These are phyloP conservation scores for Nicotiana rustica DNA, from an alignment of 305 asterid species.

Conservation along the genomic window DNA sequence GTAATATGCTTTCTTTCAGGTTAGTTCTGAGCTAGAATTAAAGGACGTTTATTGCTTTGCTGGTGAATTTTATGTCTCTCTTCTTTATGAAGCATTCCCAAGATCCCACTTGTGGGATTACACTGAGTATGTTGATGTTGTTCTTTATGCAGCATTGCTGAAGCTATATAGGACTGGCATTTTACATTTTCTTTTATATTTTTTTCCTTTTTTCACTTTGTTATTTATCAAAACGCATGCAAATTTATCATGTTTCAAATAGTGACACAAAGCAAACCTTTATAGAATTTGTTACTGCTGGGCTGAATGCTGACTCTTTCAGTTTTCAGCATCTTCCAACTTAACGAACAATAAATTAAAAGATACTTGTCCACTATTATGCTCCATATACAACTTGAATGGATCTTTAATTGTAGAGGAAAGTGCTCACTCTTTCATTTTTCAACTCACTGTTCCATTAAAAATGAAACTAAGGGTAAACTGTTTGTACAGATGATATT, in stretches of 20 bases:
- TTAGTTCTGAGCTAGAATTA: slow-evolving; percentile 47
- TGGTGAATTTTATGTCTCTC: slow-evolving; percentile 38
- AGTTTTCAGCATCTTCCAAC: slow-evolving; percentile 9
- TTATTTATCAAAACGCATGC: no score
- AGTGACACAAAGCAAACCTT: background rate
- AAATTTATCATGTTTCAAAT: no score
- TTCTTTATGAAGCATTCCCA: slow-evolving; percentile 29
- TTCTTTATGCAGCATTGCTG: no score
- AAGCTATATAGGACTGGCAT: no score
- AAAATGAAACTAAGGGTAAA: slow-evolving; percentile 8
- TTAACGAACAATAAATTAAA: background rate
- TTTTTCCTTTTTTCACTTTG: no score
- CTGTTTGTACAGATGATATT: slow-evolving; percentile 23
- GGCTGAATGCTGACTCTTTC: background rate
- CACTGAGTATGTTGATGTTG: no score
- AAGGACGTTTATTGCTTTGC: slow-evolving; percentile 21
- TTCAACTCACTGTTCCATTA: slow-evolving; percentile 16
- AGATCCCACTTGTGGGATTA: no score
- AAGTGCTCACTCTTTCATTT: background rate
- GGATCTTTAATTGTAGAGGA: background rate
- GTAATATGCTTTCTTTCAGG: slow-evolving; percentile 98
- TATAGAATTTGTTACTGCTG: background rate
- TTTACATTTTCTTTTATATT: no score
- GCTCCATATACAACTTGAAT: slow-evolving; percentile 16
- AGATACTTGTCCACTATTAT: slow-evolving; percentile 16